These are phyloP conservation scores for Colletotrichum tofieldiae DNA, from an alignment of 2,329 filamentous ascomycete species.

Conservation along the genomic window DNA sequence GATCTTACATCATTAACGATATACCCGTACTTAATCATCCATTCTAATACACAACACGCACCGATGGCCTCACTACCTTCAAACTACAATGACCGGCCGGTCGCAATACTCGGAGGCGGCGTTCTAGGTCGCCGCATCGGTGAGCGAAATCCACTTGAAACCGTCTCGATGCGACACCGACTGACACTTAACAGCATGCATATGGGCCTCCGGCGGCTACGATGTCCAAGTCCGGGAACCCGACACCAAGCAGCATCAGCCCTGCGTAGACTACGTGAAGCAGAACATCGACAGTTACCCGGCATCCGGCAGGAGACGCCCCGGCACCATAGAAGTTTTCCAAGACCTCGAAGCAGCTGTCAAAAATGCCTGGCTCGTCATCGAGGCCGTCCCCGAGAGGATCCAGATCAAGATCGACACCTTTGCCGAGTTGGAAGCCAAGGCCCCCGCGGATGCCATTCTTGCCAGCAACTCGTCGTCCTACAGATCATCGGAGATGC, in stretches of 20 bases:
- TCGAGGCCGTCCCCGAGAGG: conserved; percentile 68
- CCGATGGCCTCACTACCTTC: conserved; percentile 45
- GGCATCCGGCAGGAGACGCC: conserved; percentile 32
- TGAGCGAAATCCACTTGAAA: not conserved
- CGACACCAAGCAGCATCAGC: conserved; percentile 52
- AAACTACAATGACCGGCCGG: conserved; percentile 48
- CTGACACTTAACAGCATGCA: conserved; percentile 46
- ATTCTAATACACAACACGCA: not conserved
- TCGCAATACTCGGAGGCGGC: conserved; percentile 59
- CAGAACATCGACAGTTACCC: conserved; percentile 53
- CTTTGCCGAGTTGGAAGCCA: conserved; percentile 62
- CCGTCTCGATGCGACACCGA: too few species aligned
- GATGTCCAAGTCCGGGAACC: conserved; percentile 61
- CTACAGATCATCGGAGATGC: conserved; percentile 65
- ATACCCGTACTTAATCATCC: not conserved
- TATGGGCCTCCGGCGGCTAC: conserved; percentile 60
- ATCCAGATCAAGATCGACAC: conserved; percentile 64
- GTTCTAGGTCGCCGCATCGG: conserved; percentile 60
- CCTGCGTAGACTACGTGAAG: conserved; percentile 58
- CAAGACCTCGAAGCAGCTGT: conserved; percentile 59
- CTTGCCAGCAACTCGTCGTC: conserved; percentile 67
- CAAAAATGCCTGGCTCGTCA: conserved; percentile 65
- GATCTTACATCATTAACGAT: not conserved
- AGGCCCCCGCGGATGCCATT: conserved; percentile 62
- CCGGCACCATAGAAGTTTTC: conserved; percentile 52